Evolutionary conservation across 2,329 filamentous ascomycete species (phyloP).

Genomic region (Penicillium sp.): DNA sequence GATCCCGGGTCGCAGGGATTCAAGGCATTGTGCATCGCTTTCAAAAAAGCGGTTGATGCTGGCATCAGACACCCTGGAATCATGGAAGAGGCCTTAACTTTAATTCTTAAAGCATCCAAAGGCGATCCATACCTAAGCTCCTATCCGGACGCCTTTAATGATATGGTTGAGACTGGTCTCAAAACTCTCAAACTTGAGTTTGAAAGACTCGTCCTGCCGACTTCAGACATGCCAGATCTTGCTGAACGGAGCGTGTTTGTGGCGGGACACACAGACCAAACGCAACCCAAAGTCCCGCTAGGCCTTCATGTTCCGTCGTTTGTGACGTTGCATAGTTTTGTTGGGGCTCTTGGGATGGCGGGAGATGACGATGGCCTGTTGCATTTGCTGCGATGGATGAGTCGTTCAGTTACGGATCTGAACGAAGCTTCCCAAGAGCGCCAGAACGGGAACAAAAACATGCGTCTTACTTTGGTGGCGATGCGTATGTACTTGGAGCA

Average conservation of each 20-base stretch:
- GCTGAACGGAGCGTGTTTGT: slow-evolving; percentile 25
- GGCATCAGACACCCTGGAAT: slow-evolving; percentile 32
- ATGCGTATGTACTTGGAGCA: slow-evolving; percentile 46
- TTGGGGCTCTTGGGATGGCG: slow-evolving; percentile 45
- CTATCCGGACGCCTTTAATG: slow-evolving; percentile 25
- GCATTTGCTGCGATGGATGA: slow-evolving; percentile 49
- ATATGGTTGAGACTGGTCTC: slow-evolving; percentile 37
- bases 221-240: slow-evolving; percentile 25
- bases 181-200: slow-evolving; percentile 40
- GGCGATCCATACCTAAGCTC: not conserved
- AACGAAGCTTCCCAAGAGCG: slow-evolving; percentile 40
- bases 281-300: slow-evolving; percentile 30
- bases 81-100: slow-evolving; percentile 30
- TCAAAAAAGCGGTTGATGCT: slow-evolving; percentile 40
- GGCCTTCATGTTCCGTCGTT: slow-evolving; percentile 43
- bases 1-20: slow-evolving; percentile 39
- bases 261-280: slow-evolving; percentile 9
- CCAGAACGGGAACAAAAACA: slow-evolving; percentile 41
- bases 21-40: slow-evolving; percentile 39
- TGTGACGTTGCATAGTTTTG: slow-evolving; percentile 46
- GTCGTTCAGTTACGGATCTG: slow-evolving; percentile 35
- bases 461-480: slow-evolving; percentile 47
- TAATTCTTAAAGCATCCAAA: slow-evolving; percentile 26
- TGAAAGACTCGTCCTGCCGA: slow-evolving; percentile 39
- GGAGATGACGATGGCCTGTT: slow-evolving; percentile 46